These are phyloP conservation scores for Gillenia trifoliata DNA, from an alignment of 306 rosid species.

Conservation along the genomic window DNA sequence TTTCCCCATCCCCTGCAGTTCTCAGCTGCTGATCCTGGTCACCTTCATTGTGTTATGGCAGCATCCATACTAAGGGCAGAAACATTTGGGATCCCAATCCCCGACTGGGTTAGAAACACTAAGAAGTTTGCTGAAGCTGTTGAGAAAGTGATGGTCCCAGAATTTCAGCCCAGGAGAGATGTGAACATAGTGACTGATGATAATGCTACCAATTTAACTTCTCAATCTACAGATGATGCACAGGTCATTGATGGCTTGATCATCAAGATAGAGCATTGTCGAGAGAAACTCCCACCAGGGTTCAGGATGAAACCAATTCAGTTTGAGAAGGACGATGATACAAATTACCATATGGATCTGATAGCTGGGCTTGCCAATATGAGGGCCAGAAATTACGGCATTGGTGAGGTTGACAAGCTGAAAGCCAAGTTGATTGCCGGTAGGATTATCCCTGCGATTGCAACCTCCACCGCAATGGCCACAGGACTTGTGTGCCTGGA, in stretches of 20 bases:
- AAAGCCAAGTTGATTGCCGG: conserved; percentile 98
- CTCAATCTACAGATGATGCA: conserved; percentile 81
- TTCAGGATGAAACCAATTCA: conserved; percentile 95
- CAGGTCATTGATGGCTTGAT: conserved; percentile 71
- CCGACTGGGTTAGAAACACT: conserved; percentile 77
- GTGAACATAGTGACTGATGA: conserved; percentile 89
- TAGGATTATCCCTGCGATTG: conserved; percentile 92
- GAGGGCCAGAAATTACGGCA: conserved; percentile 94
- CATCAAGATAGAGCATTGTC: conserved; percentile 53
- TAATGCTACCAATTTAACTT: conserved; percentile 67
- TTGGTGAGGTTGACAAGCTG: conserved; percentile 95
- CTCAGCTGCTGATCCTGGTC: conserved; percentile 63
- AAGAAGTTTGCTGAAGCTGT: conserved; percentile 66
- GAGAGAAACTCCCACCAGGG: conserved; percentile 46
- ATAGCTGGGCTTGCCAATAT: conserved; percentile 97
- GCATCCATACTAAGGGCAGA: conserved; percentile 82
- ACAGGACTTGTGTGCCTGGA: conserved; percentile 93
- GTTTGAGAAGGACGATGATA: conserved; percentile 97
- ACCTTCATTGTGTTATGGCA: conserved; percentile 76
- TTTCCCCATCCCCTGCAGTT: conserved; percentile 85
- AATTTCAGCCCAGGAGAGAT: conserved; percentile 79
- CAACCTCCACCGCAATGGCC: conserved; percentile 94
- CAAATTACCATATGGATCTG: conserved; percentile 91
- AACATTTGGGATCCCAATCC: conserved; percentile 82
- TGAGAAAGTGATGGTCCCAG: conserved; percentile 69